phyloP scores from a whole-genome alignment of 2,329 filamentous ascomycete genomes.

The Arthrinium puccinioides region DNA sequence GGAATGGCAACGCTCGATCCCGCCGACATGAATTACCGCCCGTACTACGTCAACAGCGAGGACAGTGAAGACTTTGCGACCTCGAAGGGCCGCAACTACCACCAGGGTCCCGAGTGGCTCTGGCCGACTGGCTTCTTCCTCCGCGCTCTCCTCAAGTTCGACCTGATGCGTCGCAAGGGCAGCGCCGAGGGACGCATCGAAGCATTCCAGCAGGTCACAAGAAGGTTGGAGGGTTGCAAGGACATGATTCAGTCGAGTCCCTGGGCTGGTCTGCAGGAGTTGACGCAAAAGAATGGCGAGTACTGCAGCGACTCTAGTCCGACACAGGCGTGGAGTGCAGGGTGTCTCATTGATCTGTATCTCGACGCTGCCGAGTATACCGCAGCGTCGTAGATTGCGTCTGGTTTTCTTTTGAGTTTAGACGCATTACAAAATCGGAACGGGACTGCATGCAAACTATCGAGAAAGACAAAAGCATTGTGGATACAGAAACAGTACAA shows the following conservation, averaged over 20 bases:
- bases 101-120: constrained; percentile 96
- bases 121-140: constrained; percentile 97
- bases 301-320: constrained; percentile 85
- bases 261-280: constrained; percentile 87
- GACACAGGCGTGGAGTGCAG: constrained; percentile 93
- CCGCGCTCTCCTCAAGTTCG: constrained; percentile 84
- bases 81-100: constrained; percentile 92
- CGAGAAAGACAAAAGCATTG: no score
- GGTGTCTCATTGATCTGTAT: constrained; percentile 91
- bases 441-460: no score
- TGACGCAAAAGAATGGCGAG: constrained; percentile 85
- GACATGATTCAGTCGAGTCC: constrained; percentile 69
- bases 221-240: constrained; percentile 76
- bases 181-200: constrained; percentile 63
- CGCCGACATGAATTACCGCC: constrained; percentile 83
- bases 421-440: no score
- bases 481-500: no score
- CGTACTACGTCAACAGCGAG: constrained; percentile 91
- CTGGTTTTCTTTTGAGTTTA: no score
- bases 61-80: constrained; percentile 89
- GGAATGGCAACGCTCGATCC: constrained; percentile 97
- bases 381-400: no score
- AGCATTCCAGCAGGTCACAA: constrained; percentile 90
- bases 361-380: constrained; percentile 66
- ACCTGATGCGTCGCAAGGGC: constrained; percentile 60